These are phyloP conservation scores for Alnus rubra DNA, from an alignment of 306 rosid genomes.

Conservation along the genomic window DNA sequence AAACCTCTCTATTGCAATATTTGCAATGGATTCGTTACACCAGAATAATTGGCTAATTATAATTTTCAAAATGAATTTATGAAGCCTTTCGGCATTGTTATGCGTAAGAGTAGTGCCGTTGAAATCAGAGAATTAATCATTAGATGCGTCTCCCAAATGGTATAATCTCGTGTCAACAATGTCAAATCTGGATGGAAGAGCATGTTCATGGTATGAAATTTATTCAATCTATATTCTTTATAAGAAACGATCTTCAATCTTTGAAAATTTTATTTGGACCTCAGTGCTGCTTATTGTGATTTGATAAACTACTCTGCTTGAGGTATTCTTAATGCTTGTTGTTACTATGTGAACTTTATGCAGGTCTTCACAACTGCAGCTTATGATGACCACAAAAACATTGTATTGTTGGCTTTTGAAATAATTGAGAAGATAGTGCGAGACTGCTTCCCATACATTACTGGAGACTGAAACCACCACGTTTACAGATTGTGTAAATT, in stretches of 20 bases:
- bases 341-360: constrained; percentile 38
- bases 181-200: constrained; percentile 99
- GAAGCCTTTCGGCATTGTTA: constrained; percentile 98
- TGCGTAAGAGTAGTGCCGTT: constrained; percentile 95
- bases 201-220: constrained; percentile 92
- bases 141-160: constrained; percentile 99
- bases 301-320: constrained; percentile 24
- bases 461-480: constrained; percentile 98
- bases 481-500: constrained; percentile 96
- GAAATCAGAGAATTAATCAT: constrained; percentile 95
- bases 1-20: constrained; percentile 95
- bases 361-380: constrained; percentile 99
- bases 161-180: constrained; percentile 87
- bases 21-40: constrained; percentile 98
- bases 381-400: constrained; percentile 94
- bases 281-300: background rate
- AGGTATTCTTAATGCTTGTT: constrained; percentile 17
- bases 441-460: constrained; percentile 95
- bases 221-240: constrained; percentile 31
- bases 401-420: constrained; percentile 96
- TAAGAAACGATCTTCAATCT: constrained; percentile 20
- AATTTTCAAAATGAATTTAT: constrained; percentile 98
- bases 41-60: constrained; percentile 98
- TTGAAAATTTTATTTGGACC: background rate
- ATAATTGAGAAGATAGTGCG: constrained; percentile 95